phyloP scores from a whole-genome alignment of 2,329 filamentous ascomycete genomes.

The Ambrosiella beaveri region DNA sequence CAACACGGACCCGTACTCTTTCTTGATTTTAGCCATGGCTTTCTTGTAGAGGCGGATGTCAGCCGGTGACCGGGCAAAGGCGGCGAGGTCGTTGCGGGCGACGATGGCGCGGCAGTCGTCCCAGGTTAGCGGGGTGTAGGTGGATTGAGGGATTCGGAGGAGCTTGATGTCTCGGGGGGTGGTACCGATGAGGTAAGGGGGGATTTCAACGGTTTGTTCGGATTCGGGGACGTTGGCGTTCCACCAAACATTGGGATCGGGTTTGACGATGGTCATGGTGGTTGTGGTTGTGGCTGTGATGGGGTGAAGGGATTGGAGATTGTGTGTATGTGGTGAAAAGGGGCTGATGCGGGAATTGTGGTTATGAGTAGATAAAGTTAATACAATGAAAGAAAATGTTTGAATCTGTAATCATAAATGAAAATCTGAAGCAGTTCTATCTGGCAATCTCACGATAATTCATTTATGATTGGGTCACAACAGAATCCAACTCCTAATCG shows the following conservation, averaged over 20 bases:
- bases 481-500: no score
- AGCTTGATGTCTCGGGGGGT: conserved; percentile 52
- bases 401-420: neutral
- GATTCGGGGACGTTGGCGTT: conserved; percentile 56
- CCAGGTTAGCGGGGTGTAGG: conserved; percentile 52
- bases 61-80: conserved; percentile 60
- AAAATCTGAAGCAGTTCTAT: no score
- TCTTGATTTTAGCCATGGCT: conserved; percentile 46
- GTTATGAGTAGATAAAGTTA: neutral
- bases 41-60: conserved; percentile 62
- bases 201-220: conserved; percentile 49
- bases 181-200: conserved; percentile 47
- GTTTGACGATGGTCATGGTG: neutral
- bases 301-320: neutral
- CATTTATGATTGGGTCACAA: no score
- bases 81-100: conserved; percentile 48
- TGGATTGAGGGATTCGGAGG: conserved; percentile 50
- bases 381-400: neutral
- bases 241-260: conserved; percentile 46
- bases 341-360: neutral
- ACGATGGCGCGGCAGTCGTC: conserved; percentile 47
- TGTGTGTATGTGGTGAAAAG: neutral
- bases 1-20: conserved; percentile 59
- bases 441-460: no score
- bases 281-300: neutral